Evolutionary conservation across 2,329 filamentous ascomycete genomes (phyloP).

Genomic region (Aspergillus piperis): DNA sequence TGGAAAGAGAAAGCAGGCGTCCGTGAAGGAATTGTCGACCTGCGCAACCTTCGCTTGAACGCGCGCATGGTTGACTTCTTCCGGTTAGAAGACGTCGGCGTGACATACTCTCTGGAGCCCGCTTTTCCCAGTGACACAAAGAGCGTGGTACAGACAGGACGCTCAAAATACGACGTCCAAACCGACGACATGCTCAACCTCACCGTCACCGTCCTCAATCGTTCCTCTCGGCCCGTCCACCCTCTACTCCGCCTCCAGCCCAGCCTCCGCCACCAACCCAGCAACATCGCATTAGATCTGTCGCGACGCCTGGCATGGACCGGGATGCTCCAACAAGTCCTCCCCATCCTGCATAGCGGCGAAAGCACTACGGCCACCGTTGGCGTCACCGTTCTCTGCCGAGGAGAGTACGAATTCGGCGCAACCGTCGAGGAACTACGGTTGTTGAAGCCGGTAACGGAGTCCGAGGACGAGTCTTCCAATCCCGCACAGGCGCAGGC

Average conservation of each 20-base stretch:
- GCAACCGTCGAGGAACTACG: constrained; percentile 79
- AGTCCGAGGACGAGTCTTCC: constrained; percentile 15
- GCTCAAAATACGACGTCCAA: constrained; percentile 49
- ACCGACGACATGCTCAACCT: constrained; percentile 70
- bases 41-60: constrained; percentile 73
- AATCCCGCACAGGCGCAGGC: constrained; percentile 9
- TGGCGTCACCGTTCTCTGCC: constrained; percentile 73
- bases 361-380: constrained; percentile 63
- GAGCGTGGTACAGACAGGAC: constrained; percentile 43
- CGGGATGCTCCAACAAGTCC: constrained; percentile 73
- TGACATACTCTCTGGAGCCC: constrained; percentile 53
- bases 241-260: constrained; percentile 77
- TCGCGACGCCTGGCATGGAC: constrained; percentile 83
- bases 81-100: constrained; percentile 75
- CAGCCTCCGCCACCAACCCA: constrained; percentile 70
- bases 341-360: constrained; percentile 64
- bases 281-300: constrained; percentile 74
- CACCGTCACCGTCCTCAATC: constrained; percentile 72
- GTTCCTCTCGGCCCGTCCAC: constrained; percentile 65
- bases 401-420: constrained; percentile 79
- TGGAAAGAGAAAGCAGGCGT: constrained; percentile 67
- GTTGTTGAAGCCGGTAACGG: constrained; percentile 40
- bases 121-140: constrained; percentile 27
- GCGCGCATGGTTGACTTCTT: constrained; percentile 80
- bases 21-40: constrained; percentile 69